phyloP scores from a whole-genome alignment of 768 basidiomycete genomes.

The Russula foetens region DNA sequence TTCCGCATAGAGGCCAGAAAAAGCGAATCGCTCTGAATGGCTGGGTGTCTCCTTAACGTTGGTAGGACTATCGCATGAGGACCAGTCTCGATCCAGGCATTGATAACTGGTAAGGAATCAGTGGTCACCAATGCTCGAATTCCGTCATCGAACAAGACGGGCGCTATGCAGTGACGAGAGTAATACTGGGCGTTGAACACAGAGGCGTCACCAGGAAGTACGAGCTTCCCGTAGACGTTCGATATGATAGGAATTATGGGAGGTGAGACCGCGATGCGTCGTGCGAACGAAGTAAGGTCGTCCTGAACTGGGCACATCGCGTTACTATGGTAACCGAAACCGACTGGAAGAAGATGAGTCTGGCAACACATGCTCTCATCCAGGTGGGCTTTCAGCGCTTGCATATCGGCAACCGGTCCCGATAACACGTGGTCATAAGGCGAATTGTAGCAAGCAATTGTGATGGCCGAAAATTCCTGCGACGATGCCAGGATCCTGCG shows the following conservation, averaged over 20 bases:
- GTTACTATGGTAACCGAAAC: slow-evolving; percentile 59
- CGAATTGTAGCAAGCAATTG: slow-evolving; percentile 56
- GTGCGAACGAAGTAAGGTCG: slow-evolving; percentile 38
- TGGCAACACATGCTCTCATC: slow-evolving; percentile 32
- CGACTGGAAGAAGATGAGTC: slow-evolving; percentile 40
- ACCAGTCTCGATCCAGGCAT: slow-evolving; percentile 59
- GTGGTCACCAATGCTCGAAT: slow-evolving; percentile 34
- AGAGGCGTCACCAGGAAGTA: slow-evolving; percentile 42
- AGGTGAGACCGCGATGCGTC: slow-evolving; percentile 31
- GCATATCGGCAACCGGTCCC: slow-evolving; percentile 41
- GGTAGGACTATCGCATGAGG: slow-evolving; percentile 52
- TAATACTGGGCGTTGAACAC: slow-evolving; percentile 48
- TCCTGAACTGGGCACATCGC: slow-evolving; percentile 51
- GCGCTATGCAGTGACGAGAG: slow-evolving; percentile 47
- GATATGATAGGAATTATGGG: slow-evolving; percentile 58
- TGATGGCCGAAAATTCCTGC: slow-evolving; percentile 30
- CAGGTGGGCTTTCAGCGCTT: slow-evolving; percentile 34
- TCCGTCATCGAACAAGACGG: slow-evolving; percentile 48
- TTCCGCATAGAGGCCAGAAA: slow-evolving; percentile 46
- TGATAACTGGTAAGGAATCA: slow-evolving; percentile 25
- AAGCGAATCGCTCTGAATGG: slow-evolving; percentile 27
- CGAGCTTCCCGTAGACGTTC: slow-evolving; percentile 45
- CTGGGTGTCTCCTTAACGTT: slow-evolving; percentile 41
- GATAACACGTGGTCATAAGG: slow-evolving; percentile 49
- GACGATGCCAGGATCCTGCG: slow-evolving; percentile 30